These are phyloP conservation scores for Colletotrichum acutatum DNA, from an alignment of 2,329 filamentous ascomycete genomes.

Conservation along the genomic window DNA sequence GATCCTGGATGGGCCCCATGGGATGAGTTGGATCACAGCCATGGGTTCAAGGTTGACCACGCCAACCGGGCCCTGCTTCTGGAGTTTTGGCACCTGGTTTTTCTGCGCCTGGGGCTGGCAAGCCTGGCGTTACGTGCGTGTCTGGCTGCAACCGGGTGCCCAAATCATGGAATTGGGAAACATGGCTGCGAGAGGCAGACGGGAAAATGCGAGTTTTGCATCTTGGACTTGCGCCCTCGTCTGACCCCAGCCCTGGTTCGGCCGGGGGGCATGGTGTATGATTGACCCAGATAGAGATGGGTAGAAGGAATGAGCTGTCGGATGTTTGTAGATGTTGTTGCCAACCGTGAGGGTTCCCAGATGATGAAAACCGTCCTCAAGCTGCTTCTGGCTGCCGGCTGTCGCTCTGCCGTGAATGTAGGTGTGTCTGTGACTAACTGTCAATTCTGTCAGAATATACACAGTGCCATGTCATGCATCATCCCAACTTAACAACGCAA, in stretches of 20 bases:
- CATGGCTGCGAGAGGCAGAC: not conserved
- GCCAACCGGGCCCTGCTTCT: not conserved
- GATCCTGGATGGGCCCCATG: not conserved
- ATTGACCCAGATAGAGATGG: not conserved
- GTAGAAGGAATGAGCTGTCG: not conserved
- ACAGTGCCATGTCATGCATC: not conserved
- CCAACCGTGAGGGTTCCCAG: not conserved
- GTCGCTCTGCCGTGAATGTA: not conserved
- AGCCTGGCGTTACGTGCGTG: no score
- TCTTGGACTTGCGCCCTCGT: not conserved
- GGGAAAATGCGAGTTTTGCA: not conserved
- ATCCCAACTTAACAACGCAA: not conserved
- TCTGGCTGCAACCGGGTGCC: not conserved
- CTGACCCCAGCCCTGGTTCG: not conserved
- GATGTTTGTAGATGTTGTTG: no score
- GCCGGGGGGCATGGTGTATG: not conserved
- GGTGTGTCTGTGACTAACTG: not conserved
- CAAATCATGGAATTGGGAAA: not conserved
- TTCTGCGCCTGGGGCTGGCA: not conserved
- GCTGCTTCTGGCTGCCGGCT: not conserved
- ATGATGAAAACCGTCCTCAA: not conserved
- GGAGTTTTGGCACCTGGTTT: not conserved
- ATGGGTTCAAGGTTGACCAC: not conserved
- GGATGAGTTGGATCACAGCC: not conserved
- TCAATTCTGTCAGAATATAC: not conserved